Conservation (phyloP, 108 stramenopile genomes). For the Nitzschia sp. region DNA sequence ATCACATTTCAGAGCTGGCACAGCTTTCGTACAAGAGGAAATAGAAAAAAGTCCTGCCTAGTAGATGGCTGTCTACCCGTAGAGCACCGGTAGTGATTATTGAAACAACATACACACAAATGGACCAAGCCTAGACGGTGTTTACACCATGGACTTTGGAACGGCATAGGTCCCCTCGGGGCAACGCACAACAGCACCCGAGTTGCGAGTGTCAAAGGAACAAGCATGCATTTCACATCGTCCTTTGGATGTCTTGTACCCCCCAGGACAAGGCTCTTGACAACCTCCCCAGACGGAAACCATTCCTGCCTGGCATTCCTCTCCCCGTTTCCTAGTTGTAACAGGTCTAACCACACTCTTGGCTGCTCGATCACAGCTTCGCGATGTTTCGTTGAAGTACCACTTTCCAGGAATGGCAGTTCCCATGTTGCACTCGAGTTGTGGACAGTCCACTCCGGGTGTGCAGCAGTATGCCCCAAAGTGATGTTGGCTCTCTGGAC, state of each 20-base stretch:
- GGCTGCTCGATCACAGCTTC: conserved; percentile 16
- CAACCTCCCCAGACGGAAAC: conserved; percentile 12
- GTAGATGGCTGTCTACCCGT: too few relatives aligned
- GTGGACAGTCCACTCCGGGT: conserved; percentile 6
- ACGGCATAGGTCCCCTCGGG: conserved; percentile 21
- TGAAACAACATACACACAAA: too few relatives aligned
- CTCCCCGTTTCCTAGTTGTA: background rate
- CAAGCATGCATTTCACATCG: conserved; percentile 17
- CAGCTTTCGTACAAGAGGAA: too few relatives aligned
- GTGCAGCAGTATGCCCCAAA: conserved; percentile 24
- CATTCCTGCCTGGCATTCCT: background rate
- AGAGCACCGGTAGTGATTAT: too few relatives aligned
- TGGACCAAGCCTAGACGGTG: background rate
- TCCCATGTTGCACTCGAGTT: conserved; percentile 17
- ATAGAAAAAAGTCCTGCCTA: too few relatives aligned
- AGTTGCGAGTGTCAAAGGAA: conserved; percentile 8
- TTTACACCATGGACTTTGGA: conserved; percentile 2
- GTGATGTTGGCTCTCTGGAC: conserved; percentile 22
- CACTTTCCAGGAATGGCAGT: conserved; percentile 16
- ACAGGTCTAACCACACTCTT: background rate
- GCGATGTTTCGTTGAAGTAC: conserved; percentile 5
- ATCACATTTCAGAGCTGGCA: too few relatives aligned
- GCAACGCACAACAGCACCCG: conserved; percentile 2
- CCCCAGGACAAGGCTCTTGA: conserved; percentile 26
- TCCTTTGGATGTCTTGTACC: conserved; percentile 13